Conservation (phyloP, 2,329 filamentous ascomycete species). For the Aureobasidium zeae region DNA sequence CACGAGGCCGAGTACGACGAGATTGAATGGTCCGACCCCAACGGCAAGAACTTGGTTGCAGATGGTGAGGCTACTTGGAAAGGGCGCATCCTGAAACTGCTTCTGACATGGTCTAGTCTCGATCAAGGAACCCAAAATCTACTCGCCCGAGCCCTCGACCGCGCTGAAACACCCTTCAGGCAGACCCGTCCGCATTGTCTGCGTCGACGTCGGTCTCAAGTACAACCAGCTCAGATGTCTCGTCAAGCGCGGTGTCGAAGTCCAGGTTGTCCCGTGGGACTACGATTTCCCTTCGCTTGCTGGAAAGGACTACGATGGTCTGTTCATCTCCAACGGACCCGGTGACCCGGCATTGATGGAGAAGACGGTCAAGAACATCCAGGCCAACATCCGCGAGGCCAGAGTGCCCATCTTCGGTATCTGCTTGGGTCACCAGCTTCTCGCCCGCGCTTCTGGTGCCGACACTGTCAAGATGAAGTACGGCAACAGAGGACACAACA, state of each 20-base stretch:
- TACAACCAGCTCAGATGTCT: conserved; percentile 96
- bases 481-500: conserved; percentile 96
- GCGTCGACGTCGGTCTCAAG: conserved; percentile 95
- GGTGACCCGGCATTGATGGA: conserved; percentile 86
- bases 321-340: conserved; percentile 96
- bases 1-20: conserved; percentile 53
- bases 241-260: conserved; percentile 81
- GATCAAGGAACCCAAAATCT: conserved; percentile 75
- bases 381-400: conserved; percentile 65
- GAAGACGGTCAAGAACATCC: conserved; percentile 69
- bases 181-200: conserved; percentile 75
- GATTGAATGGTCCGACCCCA: conserved; percentile 85
- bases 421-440: conserved; percentile 87
- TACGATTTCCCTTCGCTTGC: conserved; percentile 74
- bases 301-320: conserved; percentile 81
- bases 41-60: conserved; percentile 82
- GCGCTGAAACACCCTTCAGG: conserved; percentile 82
- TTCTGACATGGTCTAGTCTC: conserved; percentile 56
- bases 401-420: conserved; percentile 90
- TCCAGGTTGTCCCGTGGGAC: conserved; percentile 91
- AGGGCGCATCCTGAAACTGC: conserved; percentile 1
- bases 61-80: conserved; percentile 61
- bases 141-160: conserved; percentile 61
- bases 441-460: conserved; percentile 80
- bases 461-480: conserved; percentile 96